A percentile compares a stretch with the other conserved stretches of the same genome.
phyloP scores from a whole-genome alignment of 2,329 filamentous ascomycete genomes.

The Myriangium duriaei region DNA sequence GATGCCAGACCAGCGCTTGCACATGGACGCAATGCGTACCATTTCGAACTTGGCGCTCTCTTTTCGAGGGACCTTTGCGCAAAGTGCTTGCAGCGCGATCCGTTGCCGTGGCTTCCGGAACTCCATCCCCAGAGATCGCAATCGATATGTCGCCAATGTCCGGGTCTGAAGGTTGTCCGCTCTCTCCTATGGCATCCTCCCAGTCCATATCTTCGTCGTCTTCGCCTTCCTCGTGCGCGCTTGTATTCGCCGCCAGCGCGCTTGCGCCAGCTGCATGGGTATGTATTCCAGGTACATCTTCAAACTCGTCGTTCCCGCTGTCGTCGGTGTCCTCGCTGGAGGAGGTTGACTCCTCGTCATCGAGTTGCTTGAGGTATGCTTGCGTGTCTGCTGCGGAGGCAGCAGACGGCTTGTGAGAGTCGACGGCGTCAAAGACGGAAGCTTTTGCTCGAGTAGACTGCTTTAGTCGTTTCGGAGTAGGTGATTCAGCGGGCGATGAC shows the following conservation, averaged over 20 bases:
- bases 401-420: conserved; percentile 25
- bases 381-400: conserved; percentile 23
- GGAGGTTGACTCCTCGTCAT: conserved; percentile 25
- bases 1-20: conserved; percentile 77
- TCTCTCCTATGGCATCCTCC: conserved; percentile 41
- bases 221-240: conserved; percentile 48
- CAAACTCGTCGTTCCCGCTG: conserved; percentile 37
- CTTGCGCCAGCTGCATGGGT: conserved; percentile 27
- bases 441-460: conserved; percentile 24
- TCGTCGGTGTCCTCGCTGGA: conserved; percentile 24
- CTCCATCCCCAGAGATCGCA: conserved; percentile 26
- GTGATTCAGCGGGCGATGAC: conserved; percentile 29
- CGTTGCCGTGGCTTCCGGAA: conserved; percentile 26
- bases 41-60: conserved; percentile 64
- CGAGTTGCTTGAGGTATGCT: conserved; percentile 25
- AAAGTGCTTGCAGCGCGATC: conserved; percentile 28
- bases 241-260: too few species aligned
- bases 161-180: conserved; percentile 15
- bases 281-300: conserved; percentile 28
- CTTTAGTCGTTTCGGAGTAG: conserved; percentile 23
- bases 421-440: conserved; percentile 33
- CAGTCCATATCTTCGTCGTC: conserved; percentile 49
- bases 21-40: conserved; percentile 83
- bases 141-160: conserved; percentile 23
- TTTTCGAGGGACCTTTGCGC: conserved; percentile 78